These are phyloP conservation scores for Talaromyces stipitatus DNA, from an alignment of 495 filamentous ascomycete species.

Conservation along the genomic window DNA sequence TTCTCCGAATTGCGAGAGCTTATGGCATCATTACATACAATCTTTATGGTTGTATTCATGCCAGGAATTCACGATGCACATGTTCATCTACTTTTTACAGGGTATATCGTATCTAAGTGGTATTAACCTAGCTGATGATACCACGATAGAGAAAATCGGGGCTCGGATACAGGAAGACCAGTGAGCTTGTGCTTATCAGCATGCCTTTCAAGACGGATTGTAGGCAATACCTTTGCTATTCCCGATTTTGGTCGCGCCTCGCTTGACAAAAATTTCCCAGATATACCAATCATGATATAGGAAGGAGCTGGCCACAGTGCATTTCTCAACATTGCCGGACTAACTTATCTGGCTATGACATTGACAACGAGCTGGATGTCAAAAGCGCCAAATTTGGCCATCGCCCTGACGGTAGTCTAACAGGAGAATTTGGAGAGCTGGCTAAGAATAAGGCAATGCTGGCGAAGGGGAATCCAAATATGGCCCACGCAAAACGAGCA, in stretches of 20 bases:
- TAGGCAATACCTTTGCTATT: background rate
- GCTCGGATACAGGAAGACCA: background rate
- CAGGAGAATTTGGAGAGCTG: background rate
- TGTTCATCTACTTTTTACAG: background rate
- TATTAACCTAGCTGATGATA: background rate
- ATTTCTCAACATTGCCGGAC: background rate
- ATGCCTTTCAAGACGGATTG: conserved; percentile 2
- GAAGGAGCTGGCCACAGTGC: conserved; percentile 2
- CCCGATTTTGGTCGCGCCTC: background rate
- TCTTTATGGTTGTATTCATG: background rate
- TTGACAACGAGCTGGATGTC: background rate
- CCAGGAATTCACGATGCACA: conserved; percentile 5
- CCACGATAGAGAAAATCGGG: background rate
- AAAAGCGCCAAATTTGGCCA: background rate
- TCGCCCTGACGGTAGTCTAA: background rate
- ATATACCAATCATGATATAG: background rate
- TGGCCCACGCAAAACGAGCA: background rate
- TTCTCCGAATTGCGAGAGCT: background rate
- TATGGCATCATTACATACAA: background rate
- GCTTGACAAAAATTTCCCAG: background rate
- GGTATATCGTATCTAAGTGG: conserved; percentile 1
- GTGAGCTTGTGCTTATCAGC: conserved; percentile 3
- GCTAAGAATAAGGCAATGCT: conserved; percentile 2
- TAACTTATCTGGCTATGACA: background rate
- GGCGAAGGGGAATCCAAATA: background rate